A percentile compares a stretch with the other conserved stretches of the same genome.
These are phyloP conservation scores for Drosera capensis DNA, from an alignment of 148 eudicot species.

Conservation along the genomic window DNA sequence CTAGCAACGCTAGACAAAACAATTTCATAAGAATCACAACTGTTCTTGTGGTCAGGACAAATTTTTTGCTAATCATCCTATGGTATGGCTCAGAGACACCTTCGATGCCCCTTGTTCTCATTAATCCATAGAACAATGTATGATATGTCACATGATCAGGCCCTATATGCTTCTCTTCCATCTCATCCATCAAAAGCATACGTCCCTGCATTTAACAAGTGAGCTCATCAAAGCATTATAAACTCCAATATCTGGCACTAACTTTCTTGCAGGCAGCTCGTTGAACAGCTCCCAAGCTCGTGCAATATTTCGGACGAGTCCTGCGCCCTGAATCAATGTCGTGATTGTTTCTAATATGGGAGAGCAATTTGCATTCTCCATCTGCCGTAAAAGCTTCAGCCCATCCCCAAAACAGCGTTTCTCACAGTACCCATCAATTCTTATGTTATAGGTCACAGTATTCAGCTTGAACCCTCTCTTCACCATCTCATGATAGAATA, in stretches of 20 bases:
- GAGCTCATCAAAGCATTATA: slow-evolving; percentile 68
- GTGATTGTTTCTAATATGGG: slow-evolving; percentile 65
- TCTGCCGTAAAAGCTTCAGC: slow-evolving; percentile 55
- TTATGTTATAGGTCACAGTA: slow-evolving; percentile 52
- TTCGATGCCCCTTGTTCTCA: slow-evolving; percentile 34
- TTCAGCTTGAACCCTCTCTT: slow-evolving; percentile 76
- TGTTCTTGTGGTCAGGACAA: slow-evolving; percentile 61
- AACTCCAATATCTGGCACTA: slow-evolving; percentile 54
- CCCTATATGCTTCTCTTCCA: slow-evolving; percentile 40
- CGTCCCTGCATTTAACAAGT: slow-evolving; percentile 43
- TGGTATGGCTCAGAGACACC: slow-evolving; percentile 35
- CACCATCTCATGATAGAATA: slow-evolving; percentile 82
- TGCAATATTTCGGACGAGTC: slow-evolving; percentile 44
- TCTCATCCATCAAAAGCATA: slow-evolving; percentile 47
- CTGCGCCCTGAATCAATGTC: slow-evolving; percentile 86
- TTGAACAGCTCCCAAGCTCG: slow-evolving; percentile 58
- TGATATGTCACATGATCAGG: slow-evolving; percentile 63
- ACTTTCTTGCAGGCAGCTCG: slow-evolving; percentile 32
- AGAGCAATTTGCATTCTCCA: slow-evolving; percentile 37
- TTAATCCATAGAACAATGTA: slow-evolving; percentile 50
- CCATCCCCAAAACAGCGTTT: slow-evolving; percentile 49
- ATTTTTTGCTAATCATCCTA: slow-evolving; percentile 36
- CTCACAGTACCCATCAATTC: slow-evolving; percentile 84
- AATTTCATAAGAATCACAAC: slow-evolving; percentile 80
- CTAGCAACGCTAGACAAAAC: no score